Conservation (phyloP, 257 asterid species). For the Penstemon eatonii region DNA sequence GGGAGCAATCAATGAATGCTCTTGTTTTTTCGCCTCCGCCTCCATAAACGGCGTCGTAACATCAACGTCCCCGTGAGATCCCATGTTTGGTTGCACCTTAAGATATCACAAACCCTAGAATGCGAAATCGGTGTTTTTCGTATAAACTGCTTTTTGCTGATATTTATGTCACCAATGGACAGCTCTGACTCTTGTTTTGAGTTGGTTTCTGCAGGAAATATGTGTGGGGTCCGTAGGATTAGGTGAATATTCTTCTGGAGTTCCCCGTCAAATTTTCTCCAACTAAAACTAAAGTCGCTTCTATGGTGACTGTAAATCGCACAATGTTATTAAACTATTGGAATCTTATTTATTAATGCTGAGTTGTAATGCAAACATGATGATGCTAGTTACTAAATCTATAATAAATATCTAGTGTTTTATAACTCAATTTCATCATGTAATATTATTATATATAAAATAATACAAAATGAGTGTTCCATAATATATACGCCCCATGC, state of each 20-base stretch:
- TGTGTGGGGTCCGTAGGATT: conserved; percentile 16
- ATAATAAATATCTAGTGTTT: no score
- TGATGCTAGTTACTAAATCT: no score
- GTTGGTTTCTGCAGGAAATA: background rate
- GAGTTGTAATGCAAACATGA: no score
- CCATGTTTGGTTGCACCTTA: conserved; percentile 27
- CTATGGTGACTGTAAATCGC: no score
- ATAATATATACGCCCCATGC: no score
- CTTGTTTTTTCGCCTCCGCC: background rate
- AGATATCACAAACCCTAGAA: background rate
- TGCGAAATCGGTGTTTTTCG: background rate
- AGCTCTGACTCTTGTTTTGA: background rate
- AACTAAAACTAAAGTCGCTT: background rate
- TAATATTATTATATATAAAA: no score
- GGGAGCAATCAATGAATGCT: background rate
- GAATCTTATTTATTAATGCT: no score
- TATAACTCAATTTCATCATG: no score
- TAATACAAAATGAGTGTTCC: no score
- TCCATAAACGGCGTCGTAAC: background rate
- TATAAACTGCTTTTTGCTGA: background rate
- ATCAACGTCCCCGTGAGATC: conserved; percentile 11
- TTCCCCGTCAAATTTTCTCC: conserved; percentile 5
- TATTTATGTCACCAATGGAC: conserved; percentile 4
- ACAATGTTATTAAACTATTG: background rate
- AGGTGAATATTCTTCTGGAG: background rate